A percentile compares a stretch with the other conserved stretches of the same genome.
These are phyloP conservation scores for Lactarius trivialis DNA, from an alignment of 768 basidiomycete species.

Conservation along the genomic window DNA sequence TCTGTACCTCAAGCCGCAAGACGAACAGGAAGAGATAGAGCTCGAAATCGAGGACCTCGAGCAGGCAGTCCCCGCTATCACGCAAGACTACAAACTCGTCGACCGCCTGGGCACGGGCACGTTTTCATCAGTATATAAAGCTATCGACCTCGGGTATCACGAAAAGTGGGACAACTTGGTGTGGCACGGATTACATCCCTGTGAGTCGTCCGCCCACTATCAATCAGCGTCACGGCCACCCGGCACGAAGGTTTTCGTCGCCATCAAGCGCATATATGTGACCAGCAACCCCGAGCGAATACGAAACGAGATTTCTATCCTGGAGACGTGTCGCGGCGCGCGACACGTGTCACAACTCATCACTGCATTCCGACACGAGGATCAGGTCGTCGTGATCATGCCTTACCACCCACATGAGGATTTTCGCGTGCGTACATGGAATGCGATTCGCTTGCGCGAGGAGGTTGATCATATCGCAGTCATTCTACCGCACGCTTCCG, in stretches of 20 bases:
- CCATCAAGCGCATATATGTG: conserved; percentile 94
- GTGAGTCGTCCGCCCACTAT: conserved; percentile 57
- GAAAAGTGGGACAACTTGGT: conserved; percentile 67
- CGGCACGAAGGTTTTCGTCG: conserved; percentile 67
- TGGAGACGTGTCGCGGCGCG: conserved; percentile 79
- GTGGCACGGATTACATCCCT: conserved; percentile 65
- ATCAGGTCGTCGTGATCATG: conserved; percentile 92
- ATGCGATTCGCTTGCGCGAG: neutral
- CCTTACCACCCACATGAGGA: conserved; percentile 91
- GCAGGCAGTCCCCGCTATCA: conserved; percentile 57
- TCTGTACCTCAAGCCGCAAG: conserved; percentile 46
- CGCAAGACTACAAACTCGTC: conserved; percentile 64
- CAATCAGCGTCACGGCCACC: conserved; percentile 42
- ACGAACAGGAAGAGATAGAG: conserved; percentile 70
- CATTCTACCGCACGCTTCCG: conserved; percentile 71
- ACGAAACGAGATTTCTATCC: conserved; percentile 84
- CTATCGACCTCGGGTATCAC: conserved; percentile 71
- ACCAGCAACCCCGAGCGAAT: conserved; percentile 92
- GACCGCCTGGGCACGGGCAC: conserved; percentile 96
- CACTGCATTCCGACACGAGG: conserved; percentile 83
- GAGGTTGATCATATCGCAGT: conserved; percentile 38
- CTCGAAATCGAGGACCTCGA: conserved; percentile 72
- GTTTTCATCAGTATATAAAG: conserved; percentile 99
- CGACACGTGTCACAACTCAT: conserved; percentile 90
- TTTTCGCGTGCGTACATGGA: conserved; percentile 66